Evolutionary conservation across 2,329 filamentous ascomycete genomes (phyloP), one percentile per base, ranked within the genome.

Genomic region (Cryoendolithus antarcticus): DNA sequence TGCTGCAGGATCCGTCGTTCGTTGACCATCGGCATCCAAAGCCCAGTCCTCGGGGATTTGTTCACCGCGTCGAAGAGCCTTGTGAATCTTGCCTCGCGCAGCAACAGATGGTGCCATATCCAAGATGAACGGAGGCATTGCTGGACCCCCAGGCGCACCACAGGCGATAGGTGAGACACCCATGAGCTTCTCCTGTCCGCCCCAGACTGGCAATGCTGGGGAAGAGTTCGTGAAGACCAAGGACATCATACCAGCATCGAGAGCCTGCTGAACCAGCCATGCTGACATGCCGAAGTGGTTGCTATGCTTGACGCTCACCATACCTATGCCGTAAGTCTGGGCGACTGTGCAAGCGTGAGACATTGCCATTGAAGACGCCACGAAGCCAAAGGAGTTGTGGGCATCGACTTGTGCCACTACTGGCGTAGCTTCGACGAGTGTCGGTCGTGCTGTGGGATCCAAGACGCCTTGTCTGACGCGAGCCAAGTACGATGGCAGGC

Each of bases 241-340:
- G n/a, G 73, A 77, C 58, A 79, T 77, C 56, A 74, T 75, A 3
- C 63, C 66, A 1, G 72, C 77, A 42, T 89, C 80, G 9, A 88
- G 59, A 0, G 82, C 84, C 59, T 86, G 77, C 56, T 84, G 79
- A 8, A 86, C 82, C 0, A 86, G 55, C 80, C 82, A 89, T 0
- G 84, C 83, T 3, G 72, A 72, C 83, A 91, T 91, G 39, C 84
- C 84, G 51, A 83, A 88, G 58, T 89, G 82, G 51, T 89, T 89
- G 31, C 77, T 82, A 59, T 81, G 79, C 58, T 78, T 82, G 52
- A 89, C 67, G 42, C 72, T 75, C 0, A 80, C 80, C 72, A 91
- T 77, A 19, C 83, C 84, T 45, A 89, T 82, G 9, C 82, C 82
- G 50, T 70, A 76, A 2, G 62, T 56, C 15, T 65, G 60, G 0